Evolutionary conservation across 192 early-diverging fungal species (phyloP), one percentile per base, ranked within the genome.

Genomic region (Diversispora epigaea): DNA sequence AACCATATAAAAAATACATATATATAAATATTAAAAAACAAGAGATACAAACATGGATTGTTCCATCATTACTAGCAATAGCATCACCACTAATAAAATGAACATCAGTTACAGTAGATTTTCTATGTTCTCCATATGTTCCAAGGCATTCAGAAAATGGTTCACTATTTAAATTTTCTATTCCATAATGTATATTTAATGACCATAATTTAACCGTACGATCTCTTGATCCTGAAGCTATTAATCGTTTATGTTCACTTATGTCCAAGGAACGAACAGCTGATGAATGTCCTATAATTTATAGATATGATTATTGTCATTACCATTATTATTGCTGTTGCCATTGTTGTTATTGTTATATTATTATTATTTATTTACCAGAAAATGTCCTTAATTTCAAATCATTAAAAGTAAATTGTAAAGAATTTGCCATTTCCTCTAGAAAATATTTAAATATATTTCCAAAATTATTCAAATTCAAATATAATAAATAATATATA

Each of bases 351-450:
- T 44, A 12, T 44, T 19, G 25, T 8, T 2, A 60, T 39, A 58
- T 40, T 25, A 44, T 17, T 25, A 68, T 45, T 45, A 52, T 9
- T 43, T 4, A 66, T 40, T 39, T 80, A 83, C 87, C 87, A 74
- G 80, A 83, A 67, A 86, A 85, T 4, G 84, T 85, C 9, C 86
- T 79, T n/a, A 89, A 71, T 52, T 89, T 89, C 46, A 86, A 74
- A 56, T 89, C 87, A 49, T 89, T 89, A 52, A 89, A 89, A 3
- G 84, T 83, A 79, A 89, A 89, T 55, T 89, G 87, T 86, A 89
- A 83, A 3, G 82, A 82, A 41, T 89, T 89, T 3, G 87, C 85
- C 87, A 89, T 89, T 74, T 89, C 87, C 72, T 89, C 86, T 83
- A 22, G 11, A n/a, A 41, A 19, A 54, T 41, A 4, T n/a, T n/a